Percentiles rank a stretch among this genome's conserved stretches.
Conservation (phyloP, 441 rosid species). For the Hura crepitans region DNA sequence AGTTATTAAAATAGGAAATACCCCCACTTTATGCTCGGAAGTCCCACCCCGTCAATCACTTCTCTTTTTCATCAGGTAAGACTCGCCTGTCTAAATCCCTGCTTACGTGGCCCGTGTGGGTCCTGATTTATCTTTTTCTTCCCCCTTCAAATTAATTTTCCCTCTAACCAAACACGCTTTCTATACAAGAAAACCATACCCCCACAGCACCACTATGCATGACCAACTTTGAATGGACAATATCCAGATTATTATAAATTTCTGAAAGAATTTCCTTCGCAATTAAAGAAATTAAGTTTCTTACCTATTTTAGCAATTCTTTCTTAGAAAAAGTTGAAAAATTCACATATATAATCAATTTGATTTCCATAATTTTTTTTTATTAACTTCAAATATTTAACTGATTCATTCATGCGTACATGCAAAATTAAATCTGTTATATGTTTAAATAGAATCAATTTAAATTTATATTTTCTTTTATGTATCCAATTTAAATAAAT, state of each 20-base stretch:
- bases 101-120: conserved; percentile 1
- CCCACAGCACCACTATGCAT: too few relatives aligned
- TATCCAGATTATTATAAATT: too few relatives aligned
- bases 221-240: too few relatives aligned
- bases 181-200: too few relatives aligned
- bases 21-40: not conserved
- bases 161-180: not conserved
- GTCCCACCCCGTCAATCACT: not conserved
- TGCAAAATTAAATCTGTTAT: not conserved
- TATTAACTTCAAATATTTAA: too few relatives aligned
- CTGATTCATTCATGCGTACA: too few relatives aligned
- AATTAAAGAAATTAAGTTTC: not conserved
- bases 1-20: too few relatives aligned
- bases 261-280: too few relatives aligned
- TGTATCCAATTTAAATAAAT: too few relatives aligned
- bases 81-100: not conserved
- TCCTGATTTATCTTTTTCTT: not conserved
- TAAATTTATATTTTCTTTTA: not conserved
- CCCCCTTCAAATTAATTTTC: not conserved
- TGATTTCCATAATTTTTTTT: too few relatives aligned
- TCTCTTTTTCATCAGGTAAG: conserved; percentile 7
- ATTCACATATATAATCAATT: too few relatives aligned
- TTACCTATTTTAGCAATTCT: not conserved
- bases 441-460: not conserved
- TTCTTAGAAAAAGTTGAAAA: not conserved